Evolutionary conservation across 495 filamentous ascomycete species (phyloP), one percentile per base, ranked within the genome.

Genomic region (Diplogelasinospora grovesii): DNA sequence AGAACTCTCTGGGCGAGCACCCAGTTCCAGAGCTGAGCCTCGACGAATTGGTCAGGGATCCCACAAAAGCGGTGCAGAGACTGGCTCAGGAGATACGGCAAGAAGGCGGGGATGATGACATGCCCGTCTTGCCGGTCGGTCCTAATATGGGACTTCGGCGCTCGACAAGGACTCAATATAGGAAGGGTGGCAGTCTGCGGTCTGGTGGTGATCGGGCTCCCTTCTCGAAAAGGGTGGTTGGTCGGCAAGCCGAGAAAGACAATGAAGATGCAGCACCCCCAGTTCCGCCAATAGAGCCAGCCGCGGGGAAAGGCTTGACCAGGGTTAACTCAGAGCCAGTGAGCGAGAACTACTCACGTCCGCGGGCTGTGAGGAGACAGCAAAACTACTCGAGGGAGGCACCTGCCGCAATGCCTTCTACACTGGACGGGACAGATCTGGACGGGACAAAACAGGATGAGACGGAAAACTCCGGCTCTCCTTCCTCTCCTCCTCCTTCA

Each of bases 141-240:
- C 83, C 79, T 7, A 84, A 86, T 4, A 79, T 81, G 54, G 83
- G 86, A 13, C 72, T 99, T 36, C 77, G 88, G 46, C 75, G 92
- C 39, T 94, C 93, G 25, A 99, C 88, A 11, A 77, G 87, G 25
- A 99, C 92, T 11, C 88, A 86, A 21, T 98, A 98, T 54, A 72
- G 87, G 53, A 84, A 73, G 43, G 64, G 85, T 36, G 90, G 89
- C 9, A 95, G 89, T 66, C 60, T 70, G 14, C 63, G 63, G 6
- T n/a, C n/a, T n/a, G 57, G 49, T 31, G 64, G 63, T 1, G 65
- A 68, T 5, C 52, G 59, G 10, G 51, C 55, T 4, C 80, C 83
- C 19, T 85, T 86, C 48, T 82, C 87, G 0, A 92, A 85, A 60
- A 72, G 92, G 39, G 68, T 78, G 27, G 78, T 72, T 3, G 52